Percentiles rank a stretch among this genome's conserved stretches.
These are phyloP conservation scores for Aspergillus olivimuriae DNA, from an alignment of 495 filamentous ascomycete species.

Conservation along the genomic window DNA sequence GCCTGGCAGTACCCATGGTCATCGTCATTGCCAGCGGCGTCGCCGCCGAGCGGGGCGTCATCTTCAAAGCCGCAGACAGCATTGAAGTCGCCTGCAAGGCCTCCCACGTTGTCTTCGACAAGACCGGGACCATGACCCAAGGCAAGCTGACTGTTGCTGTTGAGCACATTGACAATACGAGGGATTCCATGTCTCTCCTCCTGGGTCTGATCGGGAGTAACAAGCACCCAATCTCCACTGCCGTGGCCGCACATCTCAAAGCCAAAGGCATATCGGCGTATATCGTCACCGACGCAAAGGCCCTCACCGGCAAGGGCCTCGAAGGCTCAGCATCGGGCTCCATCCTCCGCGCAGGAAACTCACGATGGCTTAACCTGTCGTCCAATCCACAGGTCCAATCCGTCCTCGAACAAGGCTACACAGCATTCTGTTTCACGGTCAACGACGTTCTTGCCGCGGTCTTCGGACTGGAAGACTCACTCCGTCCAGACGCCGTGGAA, in stretches of 20 bases:
- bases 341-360: constrained; percentile 53
- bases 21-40: constrained; percentile 63
- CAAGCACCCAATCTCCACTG: constrained; percentile 62
- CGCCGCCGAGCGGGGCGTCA: constrained; percentile 57
- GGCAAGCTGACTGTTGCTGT: constrained; percentile 51
- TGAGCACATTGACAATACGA: constrained; percentile 7
- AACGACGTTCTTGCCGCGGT: constrained; percentile 43
- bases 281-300: constrained; percentile 34
- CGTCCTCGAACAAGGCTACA: constrained; percentile 44
- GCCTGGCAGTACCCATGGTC: constrained; percentile 75
- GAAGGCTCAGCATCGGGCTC: constrained; percentile 25
- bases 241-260: constrained; percentile 48
- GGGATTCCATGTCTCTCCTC: constrained; percentile 39
- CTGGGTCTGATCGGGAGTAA: constrained; percentile 46
- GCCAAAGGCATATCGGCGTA: constrained; percentile 20
- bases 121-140: constrained; percentile 71
- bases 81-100: constrained; percentile 58
- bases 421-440: constrained; percentile 58
- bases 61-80: constrained; percentile 59
- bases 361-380: constrained; percentile 49
- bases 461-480: constrained; percentile 53
- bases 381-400: constrained; percentile 33
- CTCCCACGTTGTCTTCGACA: constrained; percentile 71
- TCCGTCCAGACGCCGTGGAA: constrained; percentile 50
- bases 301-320: constrained; percentile 48